phyloP scores from a whole-genome alignment of 768 basidiomycete species.

The Saitozyma sp. region DNA sequence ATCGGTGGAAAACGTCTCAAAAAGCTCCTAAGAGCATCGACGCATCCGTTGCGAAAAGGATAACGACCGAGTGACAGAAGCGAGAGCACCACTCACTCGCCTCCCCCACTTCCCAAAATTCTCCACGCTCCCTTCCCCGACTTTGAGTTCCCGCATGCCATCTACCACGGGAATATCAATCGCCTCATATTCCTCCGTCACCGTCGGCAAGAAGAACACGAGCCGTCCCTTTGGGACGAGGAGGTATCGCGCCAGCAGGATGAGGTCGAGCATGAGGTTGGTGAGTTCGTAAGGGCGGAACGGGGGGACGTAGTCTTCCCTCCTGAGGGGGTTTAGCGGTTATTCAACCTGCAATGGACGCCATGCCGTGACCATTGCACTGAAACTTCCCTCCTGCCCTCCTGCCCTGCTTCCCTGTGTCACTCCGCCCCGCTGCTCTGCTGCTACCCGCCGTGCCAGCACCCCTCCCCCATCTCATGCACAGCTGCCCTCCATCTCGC shows the following conservation, averaged over 20 bases:
- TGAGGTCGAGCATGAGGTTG: constrained; percentile 74
- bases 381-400: background rate
- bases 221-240: constrained; percentile 82
- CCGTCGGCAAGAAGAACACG: constrained; percentile 80
- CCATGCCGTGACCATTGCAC: background rate
- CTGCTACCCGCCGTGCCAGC: no score
- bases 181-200: constrained; percentile 85
- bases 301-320: constrained; percentile 76
- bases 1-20: no score
- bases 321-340: constrained; percentile 51
- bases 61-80: background rate
- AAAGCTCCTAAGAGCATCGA: no score
- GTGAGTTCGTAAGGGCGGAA: constrained; percentile 91
- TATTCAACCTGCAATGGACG: background rate
- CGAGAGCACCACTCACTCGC: constrained; percentile 61
- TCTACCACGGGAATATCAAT: constrained; percentile 76
- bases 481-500: no score
- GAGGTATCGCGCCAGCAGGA: constrained; percentile 75
- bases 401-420: no score
- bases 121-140: constrained; percentile 65
- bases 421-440: no score
- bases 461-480: no score
- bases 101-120: constrained; percentile 94
- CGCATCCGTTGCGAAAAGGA: no score
- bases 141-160: constrained; percentile 70